Base-by-base conservation (phyloP, 192 early-diverging fungal genomes). In the Spinellus fusiger region DNA sequence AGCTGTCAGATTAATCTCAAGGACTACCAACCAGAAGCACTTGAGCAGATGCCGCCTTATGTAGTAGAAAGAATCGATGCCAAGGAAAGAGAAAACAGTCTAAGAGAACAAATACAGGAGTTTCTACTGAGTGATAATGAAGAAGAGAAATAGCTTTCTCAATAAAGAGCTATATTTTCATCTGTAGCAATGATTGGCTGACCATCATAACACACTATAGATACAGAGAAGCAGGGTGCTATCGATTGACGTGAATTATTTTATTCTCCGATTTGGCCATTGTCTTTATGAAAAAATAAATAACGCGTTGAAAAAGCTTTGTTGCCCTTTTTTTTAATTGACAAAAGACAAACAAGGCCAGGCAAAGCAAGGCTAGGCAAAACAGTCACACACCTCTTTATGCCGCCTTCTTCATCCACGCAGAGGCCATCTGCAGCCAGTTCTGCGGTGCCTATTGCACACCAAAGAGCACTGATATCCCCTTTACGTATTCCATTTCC, bases 61-160 rank as follows among this genome's bases (percentile, higher is more conserved):
- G 77, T 78, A 0, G 70, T 66, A 27, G 70, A 78, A 54, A 62
- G 34, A 0, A 57, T 77, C 12, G 13, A 73, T 29, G 40, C 54
- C 5, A 52, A 65, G 16, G 73, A 68, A 46, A 66, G 64, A 47
- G 69, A 70, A 12, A 75, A 84, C 34, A 67, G 66, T 25, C 61
- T 89, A 15, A 79, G 77, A 49, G 73, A 68, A 25, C 84, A 83
- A 49, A 83, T 89, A 34, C 73, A 87, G 62, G 78, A 82, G 28
- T 89, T 84, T 64, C 64, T 89, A 48, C 73, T 89, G 46, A 62
- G 51, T n/a, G 78, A 82, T 60, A 66, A 80, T 18, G 77, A 82
- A 25, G 66, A 76, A 25, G 46, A 72, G n/a, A 33, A 38, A 15
- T 35, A 52, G 47, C 34, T 54, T 13, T 44, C 5, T 33, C 18